Base-by-base conservation (phyloP, 805 yeast species). In the Kazachstania viticola region DNA sequence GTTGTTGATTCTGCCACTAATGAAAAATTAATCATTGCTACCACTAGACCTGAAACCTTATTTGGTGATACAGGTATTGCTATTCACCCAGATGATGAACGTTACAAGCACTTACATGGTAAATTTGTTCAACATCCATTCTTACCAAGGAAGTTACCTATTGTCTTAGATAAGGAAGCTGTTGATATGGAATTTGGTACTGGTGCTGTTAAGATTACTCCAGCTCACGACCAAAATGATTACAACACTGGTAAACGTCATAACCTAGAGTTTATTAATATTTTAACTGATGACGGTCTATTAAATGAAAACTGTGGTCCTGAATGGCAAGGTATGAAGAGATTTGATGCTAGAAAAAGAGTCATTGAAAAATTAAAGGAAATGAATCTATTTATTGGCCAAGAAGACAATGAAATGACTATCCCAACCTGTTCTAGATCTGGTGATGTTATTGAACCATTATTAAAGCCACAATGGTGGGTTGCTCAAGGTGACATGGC, bases 141-240 rank as follows among this genome's bases (percentile, higher is more conserved):
- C 62, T 62, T 83, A 49, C 81, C 79, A 54, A 78, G 84, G 57
- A 67, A 73, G 52, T 60, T 91, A 33, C 98, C 98, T 44, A 83
- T 91, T 52, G 65, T 91, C 40, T 74, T 85, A 32, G 98, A 91
- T 57, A 56, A 76, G 25, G 94, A 83, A 61, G 91, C 96, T 25
- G 98, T 91, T 42, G 98, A 91, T 60, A 91, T 91, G 97, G 94
- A 82, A 59, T 91, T 91, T 47, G 98, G 98, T 71, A 91, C 98
- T 40, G 98, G 98, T 78, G 98, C 98, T 30, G 98, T 91, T 40
- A 91, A 91, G 64, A 91, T 91, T 56, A 91, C 98, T 11, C 98
- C 98, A 38, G 96, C 95, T 27, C 98, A 91, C 61, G 98, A 91
- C 63, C 80, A 76, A 50, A 91, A 91, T 70, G 98, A 91, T 83